Evolutionary conservation across 352 stramenopile genomes (phyloP).

Genomic region (Phytophthora litchii): DNA sequence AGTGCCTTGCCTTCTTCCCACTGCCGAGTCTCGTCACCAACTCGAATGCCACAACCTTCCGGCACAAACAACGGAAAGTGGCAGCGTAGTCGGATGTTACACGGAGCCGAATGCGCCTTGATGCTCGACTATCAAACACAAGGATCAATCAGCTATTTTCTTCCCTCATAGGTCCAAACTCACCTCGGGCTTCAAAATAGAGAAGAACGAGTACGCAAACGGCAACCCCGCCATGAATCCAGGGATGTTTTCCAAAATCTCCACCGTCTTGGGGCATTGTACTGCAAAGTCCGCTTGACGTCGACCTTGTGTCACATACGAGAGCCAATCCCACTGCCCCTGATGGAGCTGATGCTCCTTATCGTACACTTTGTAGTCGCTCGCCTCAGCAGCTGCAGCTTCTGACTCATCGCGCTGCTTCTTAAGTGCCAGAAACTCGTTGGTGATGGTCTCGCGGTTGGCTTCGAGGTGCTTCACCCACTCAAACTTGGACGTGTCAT

Average conservation of each 20-base stretch:
- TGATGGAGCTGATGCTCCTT: slow-evolving; percentile 80
- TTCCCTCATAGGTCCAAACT: neutral
- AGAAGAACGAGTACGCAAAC: slow-evolving; percentile 97
- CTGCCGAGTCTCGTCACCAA: slow-evolving; percentile 85
- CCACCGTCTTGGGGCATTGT: slow-evolving; percentile 68
- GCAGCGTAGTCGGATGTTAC: slow-evolving; percentile 95
- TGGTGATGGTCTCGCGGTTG: slow-evolving; percentile 62
- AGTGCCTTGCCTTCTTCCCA: slow-evolving; percentile 85
- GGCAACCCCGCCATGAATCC: slow-evolving; percentile 90
- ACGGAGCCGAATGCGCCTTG: slow-evolving; percentile 92
- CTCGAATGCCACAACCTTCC: slow-evolving; percentile 89
- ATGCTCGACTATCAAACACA: slow-evolving; percentile 73
- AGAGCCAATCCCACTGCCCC: slow-evolving; percentile 95
- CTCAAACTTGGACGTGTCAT: slow-evolving; percentile 60
- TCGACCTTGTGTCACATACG: slow-evolving; percentile 77
- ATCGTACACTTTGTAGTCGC: slow-evolving; percentile 71
- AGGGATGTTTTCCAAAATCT: slow-evolving; percentile 78
- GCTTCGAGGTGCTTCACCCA: slow-evolving; percentile 61
- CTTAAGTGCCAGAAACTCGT: slow-evolving; percentile 64
- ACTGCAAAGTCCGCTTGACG: slow-evolving; percentile 67
- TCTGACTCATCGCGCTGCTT: slow-evolving; percentile 32
- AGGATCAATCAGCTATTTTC: neutral
- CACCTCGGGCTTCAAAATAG: slow-evolving; percentile 90
- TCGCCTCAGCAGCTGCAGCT: slow-evolving; percentile 16
- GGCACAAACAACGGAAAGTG: slow-evolving; percentile 95